Evolutionary conservation across 495 filamentous ascomycete genomes (phyloP), one percentile per base, ranked within the genome.

Genomic region (Glarea lozoyensis): DNA sequence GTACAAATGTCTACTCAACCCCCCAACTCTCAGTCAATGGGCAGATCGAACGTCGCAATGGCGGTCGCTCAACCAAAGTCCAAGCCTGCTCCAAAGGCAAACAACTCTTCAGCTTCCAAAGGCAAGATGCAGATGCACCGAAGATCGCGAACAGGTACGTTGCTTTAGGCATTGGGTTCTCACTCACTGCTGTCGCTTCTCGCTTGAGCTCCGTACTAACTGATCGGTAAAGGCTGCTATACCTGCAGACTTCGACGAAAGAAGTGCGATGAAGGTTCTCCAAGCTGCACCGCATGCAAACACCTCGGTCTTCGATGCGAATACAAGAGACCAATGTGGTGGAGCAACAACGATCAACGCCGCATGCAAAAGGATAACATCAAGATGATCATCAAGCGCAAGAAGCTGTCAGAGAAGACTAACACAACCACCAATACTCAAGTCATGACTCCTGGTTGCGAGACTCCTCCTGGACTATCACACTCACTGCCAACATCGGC

Each of bases 251-350:
- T 98, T 48, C 79, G 92, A 58, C 66, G 92, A 54, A 96, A 98
- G 76, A 98, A 98, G 77, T 97, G 92, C 66, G 90, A 98, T 59
- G 92, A 98, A 64, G 82, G 80, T 41, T 84, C 84, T 53, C 84
- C 86, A 27, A 68, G 78, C 49, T 98, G 92, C 69, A 76, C 76
- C 38, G 87, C 90, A 37, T 98, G 92, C 75, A 83, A 76, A 58
- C 84, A 95, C 54, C 78, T 98, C 31, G 78, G 79, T 9, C 73
- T 98, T 17, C 68, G 68, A 46, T 98, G 92, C 64, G 87, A 98
- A 69, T 98, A 96, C 65, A 94, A 94, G 73, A 72, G 89, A 57
- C 90, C 92, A 10, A 76, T 85, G 60, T 98, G 92, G 92, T 98
- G 92, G 92, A 85, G 80, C 61, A 95, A 84, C 67, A 80, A 83